Evolutionary conservation across 108 stramenopile species (phyloP).

Genomic region (Mediolabrus comicus): DNA sequence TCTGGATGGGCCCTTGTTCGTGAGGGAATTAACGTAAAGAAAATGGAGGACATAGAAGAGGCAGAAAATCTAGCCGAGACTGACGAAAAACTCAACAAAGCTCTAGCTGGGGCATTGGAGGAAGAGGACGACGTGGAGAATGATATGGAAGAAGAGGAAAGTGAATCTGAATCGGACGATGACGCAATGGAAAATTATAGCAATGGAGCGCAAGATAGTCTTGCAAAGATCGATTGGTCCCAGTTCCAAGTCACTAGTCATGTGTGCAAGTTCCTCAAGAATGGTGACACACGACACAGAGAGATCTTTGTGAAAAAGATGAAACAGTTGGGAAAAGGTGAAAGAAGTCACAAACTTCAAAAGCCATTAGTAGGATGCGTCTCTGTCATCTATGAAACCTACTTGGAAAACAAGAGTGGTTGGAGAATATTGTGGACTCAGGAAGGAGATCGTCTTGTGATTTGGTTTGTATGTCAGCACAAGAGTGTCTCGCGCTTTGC

Average conservation of each 20-base stretch:
- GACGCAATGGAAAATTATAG: background rate
- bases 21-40: slow-evolving; percentile 14
- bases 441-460: slow-evolving; percentile 19
- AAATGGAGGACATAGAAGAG: slow-evolving; percentile 3
- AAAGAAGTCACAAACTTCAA: slow-evolving; percentile 43
- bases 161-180: background rate
- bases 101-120: slow-evolving; percentile 10
- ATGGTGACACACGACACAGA: slow-evolving; percentile 42
- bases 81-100: slow-evolving; percentile 17
- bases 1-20: slow-evolving; percentile 10
- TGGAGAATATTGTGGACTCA: slow-evolving; percentile 49
- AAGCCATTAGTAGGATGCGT: slow-evolving; percentile 50
- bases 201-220: background rate
- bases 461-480: slow-evolving; percentile 53
- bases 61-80: slow-evolving; percentile 12
- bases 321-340: slow-evolving; percentile 43
- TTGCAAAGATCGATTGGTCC: slow-evolving; percentile 16
- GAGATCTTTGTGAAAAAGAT: slow-evolving; percentile 48
- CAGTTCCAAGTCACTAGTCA: slow-evolving; percentile 24
- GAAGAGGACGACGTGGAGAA: slow-evolving; percentile 6
- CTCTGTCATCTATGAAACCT: slow-evolving; percentile 51
- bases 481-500: slow-evolving; percentile 49
- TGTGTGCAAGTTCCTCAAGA: slow-evolving; percentile 53
- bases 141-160: background rate
- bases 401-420: slow-evolving; percentile 54